Conservation (phyloP, 2,329 filamentous ascomycete genomes). For the Diplodia sapinea region DNA sequence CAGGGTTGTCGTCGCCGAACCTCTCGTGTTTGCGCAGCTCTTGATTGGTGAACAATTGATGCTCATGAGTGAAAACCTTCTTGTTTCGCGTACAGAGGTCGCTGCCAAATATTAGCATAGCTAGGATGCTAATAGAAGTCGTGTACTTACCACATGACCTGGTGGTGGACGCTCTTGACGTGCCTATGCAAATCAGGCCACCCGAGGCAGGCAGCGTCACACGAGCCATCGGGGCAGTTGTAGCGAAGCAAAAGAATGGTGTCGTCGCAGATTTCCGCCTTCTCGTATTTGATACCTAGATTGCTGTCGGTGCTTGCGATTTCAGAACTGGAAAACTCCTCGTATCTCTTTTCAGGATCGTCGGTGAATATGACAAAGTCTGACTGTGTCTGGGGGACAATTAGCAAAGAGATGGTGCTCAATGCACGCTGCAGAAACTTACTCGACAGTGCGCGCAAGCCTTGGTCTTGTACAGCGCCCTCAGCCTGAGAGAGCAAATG, state of each 20-base stretch:
- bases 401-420: neutral
- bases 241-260: constrained; percentile 87
- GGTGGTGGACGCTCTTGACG: constrained; percentile 80
- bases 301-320: constrained; percentile 81
- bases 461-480: constrained; percentile 94
- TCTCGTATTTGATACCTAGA: constrained; percentile 90
- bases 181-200: constrained; percentile 82
- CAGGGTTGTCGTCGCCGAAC: constrained; percentile 87
- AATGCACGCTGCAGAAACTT: constrained; percentile 47
- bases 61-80: constrained; percentile 98
- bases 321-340: constrained; percentile 77
- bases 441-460: constrained; percentile 95
- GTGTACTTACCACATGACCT: constrained; percentile 74
- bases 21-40: constrained; percentile 88
- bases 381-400: constrained; percentile 62
- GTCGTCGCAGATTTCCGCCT: constrained; percentile 86
- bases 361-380: constrained; percentile 92
- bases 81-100: constrained; percentile 93
- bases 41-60: constrained; percentile 83
- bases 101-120: constrained; percentile 48
- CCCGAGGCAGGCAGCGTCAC: constrained; percentile 82
- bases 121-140: neutral
- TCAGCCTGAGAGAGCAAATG: constrained; percentile 88
- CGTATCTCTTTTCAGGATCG: constrained; percentile 77
- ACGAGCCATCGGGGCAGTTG: constrained; percentile 87